Percentiles rank a stretch among this genome's conserved stretches.
Evolutionary conservation across 352 stramenopile species (phyloP).

Genomic region (Globisporangium camurandrum): DNA sequence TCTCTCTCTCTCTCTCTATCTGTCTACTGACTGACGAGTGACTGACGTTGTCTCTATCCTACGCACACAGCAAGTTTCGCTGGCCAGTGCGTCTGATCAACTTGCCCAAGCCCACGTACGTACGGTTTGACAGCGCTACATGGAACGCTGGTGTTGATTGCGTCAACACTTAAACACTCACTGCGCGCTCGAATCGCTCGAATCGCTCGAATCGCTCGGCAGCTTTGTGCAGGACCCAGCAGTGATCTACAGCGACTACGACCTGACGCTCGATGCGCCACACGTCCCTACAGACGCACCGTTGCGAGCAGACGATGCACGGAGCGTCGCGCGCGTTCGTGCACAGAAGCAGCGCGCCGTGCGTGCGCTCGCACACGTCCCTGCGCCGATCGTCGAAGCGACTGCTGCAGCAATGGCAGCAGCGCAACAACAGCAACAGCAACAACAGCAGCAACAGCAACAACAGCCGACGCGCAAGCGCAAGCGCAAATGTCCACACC

Average conservation of each 20-base stretch:
- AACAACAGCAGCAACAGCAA: conserved; percentile 2
- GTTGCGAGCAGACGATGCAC: neutral
- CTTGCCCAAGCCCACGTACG: conserved; percentile 46
- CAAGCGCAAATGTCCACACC: conserved; percentile 14
- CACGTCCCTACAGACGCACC: neutral
- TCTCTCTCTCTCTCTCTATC: too few relatives aligned
- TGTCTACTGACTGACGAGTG: neutral
- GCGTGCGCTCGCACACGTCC: conserved; percentile 33
- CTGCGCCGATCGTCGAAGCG: conserved; percentile 29
- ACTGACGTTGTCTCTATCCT: neutral
- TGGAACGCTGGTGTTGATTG: too few relatives aligned
- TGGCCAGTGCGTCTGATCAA: conserved; percentile 65
- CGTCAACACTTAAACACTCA: too few relatives aligned
- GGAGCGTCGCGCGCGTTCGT: too few relatives aligned
- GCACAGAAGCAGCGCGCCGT: neutral
- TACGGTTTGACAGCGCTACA: too few relatives aligned
- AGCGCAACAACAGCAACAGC: conserved; percentile 1
- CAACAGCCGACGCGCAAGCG: conserved; percentile 24
- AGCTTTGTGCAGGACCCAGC: conserved; percentile 42
- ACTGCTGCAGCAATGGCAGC: conserved; percentile 18
- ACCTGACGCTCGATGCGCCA: conserved; percentile 16
- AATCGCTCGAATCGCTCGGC: too few relatives aligned
- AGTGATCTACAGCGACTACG: conserved; percentile 45
- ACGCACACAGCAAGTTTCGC: conserved; percentile 52
- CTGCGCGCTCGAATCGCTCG: too few relatives aligned